Conservation (phyloP, 1,284 basidiomycete species). For the Rhizoctonia solani region DNA sequence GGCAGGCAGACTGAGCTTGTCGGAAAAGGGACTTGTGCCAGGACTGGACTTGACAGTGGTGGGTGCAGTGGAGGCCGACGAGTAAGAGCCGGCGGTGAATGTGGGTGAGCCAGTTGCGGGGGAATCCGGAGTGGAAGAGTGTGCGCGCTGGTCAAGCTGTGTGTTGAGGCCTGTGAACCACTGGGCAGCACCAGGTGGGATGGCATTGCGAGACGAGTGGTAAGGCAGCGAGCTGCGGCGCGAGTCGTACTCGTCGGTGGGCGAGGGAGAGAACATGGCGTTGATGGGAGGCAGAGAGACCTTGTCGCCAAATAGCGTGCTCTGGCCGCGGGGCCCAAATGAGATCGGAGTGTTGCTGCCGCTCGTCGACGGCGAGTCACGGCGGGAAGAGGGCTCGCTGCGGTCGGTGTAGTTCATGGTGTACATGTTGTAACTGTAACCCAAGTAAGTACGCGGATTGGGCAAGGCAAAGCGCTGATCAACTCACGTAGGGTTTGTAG, state of each 20-base stretch:
- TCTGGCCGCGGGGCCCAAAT: neutral
- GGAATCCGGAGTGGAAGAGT: constrained; percentile 4
- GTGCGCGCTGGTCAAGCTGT: neutral
- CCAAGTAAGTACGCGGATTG: neutral
- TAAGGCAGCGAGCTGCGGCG: constrained; percentile 22
- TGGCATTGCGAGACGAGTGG: neutral
- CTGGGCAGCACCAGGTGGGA: neutral
- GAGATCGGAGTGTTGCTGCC: constrained; percentile 29
- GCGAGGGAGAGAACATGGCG: constrained; percentile 14
- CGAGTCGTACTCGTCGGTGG: constrained; percentile 13
- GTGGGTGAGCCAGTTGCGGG: constrained; percentile 11
- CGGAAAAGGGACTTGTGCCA: constrained; percentile 9
- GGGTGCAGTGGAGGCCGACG: constrained; percentile 19
- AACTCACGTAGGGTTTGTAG: neutral
- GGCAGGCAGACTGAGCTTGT: constrained; percentile 8
- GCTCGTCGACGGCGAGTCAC: constrained; percentile 23
- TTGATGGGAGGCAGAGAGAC: constrained; percentile 21
- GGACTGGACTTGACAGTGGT: constrained; percentile 31
- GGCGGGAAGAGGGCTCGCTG: constrained; percentile 28
- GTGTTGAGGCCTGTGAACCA: constrained; percentile 9
- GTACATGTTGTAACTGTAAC: constrained; percentile 17
- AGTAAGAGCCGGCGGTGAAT: constrained; percentile 25
- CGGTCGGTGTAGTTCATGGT: neutral
- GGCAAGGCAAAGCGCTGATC: neutral
- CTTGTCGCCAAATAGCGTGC: constrained; percentile 17